phyloP scores from a whole-genome alignment of 257 asterid genomes.

The Ophiorrhiza pumila region DNA sequence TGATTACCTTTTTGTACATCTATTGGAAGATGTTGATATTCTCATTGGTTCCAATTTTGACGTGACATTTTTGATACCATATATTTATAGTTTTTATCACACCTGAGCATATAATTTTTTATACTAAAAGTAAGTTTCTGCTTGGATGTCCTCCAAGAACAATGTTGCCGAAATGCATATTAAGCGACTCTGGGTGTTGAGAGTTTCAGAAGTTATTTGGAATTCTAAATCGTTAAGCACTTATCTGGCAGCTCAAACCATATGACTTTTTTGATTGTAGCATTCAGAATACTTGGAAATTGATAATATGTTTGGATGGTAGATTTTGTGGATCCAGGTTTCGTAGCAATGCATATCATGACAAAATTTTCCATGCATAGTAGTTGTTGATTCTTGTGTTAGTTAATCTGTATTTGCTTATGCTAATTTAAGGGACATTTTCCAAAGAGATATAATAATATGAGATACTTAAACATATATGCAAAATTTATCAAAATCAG shows the following conservation, averaged over 20 bases:
- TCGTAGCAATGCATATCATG: no score
- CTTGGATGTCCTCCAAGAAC: background rate
- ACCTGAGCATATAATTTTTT: background rate
- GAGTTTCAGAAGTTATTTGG: no score
- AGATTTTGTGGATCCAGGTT: no score
- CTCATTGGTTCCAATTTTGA: background rate
- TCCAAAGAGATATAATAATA: no score
- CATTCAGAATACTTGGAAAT: background rate
- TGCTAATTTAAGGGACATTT: no score
- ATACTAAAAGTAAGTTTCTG: background rate
- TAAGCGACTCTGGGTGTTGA: no score
- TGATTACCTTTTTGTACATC: background rate
- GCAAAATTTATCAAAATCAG: no score
- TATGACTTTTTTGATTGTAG: background rate
- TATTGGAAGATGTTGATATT: background rate
- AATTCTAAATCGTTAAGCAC: background rate
- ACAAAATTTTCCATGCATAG: no score
- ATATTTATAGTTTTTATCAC: background rate
- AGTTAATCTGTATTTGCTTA: no score
- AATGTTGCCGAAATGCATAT: no score
- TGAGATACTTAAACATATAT: no score
- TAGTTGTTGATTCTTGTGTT: no score
- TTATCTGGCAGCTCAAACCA: background rate
- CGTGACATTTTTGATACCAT: slow-evolving; percentile 9
- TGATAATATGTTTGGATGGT: background rate